These are phyloP conservation scores for Saturnispora diversa DNA, from an alignment of 805 yeast genomes.

Conservation along the genomic window DNA sequence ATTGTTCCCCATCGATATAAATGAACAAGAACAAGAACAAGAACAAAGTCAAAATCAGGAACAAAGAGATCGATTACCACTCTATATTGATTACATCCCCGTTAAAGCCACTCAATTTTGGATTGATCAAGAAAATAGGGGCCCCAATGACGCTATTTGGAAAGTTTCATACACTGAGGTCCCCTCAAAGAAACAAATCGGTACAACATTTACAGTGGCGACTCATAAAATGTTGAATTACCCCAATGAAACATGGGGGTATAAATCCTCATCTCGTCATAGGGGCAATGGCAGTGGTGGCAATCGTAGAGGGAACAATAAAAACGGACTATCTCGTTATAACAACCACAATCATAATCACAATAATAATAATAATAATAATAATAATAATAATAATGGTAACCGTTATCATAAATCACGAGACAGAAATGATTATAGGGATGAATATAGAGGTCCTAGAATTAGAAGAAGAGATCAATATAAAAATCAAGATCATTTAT, in stretches of 20 bases:
- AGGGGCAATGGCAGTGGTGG: constrained; percentile 5
- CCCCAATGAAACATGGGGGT: constrained; percentile 29
- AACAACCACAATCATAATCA: too few relatives aligned
- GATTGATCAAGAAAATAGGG: constrained; percentile 39
- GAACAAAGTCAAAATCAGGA: too few relatives aligned
- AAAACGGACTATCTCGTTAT: background rate
- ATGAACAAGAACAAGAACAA: too few relatives aligned
- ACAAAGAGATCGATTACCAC: constrained; percentile 23
- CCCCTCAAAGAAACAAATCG: constrained; percentile 28
- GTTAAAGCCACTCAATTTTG: constrained; percentile 38
- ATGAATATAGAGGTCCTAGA: too few relatives aligned
- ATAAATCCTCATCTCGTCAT: constrained; percentile 25
- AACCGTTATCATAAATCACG: background rate
- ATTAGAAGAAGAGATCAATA: too few relatives aligned
- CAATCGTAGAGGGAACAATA: background rate
- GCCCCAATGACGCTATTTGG: constrained; percentile 41
- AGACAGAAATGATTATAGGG: too few relatives aligned
- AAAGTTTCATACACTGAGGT: constrained; percentile 31
- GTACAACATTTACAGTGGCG: constrained; percentile 25
- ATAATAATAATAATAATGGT: background rate
- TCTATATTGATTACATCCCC: constrained; percentile 38
- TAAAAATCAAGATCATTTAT: background rate
- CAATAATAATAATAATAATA: too few relatives aligned
- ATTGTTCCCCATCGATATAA: constrained; percentile 27
- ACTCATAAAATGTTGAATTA: constrained; percentile 30